A percentile compares a stretch with the other conserved stretches of the same genome.
phyloP scores from a whole-genome alignment of 495 filamentous ascomycete genomes.

The Neurospora africana region DNA sequence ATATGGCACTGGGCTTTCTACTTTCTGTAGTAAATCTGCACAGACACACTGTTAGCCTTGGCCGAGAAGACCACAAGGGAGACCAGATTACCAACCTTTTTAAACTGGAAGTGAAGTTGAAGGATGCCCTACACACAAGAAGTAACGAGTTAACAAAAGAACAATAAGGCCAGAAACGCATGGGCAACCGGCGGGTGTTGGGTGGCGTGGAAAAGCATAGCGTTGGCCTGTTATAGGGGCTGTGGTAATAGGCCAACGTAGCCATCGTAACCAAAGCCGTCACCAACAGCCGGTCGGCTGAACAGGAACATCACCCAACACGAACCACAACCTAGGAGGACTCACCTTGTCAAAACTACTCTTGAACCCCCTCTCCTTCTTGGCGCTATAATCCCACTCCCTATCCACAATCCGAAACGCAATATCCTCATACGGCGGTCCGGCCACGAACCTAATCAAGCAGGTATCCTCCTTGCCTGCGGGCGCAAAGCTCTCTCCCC shows the following conservation, averaged over 20 bases:
- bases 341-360: slow-evolving; percentile 96
- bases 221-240: background rate
- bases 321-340: slow-evolving; percentile 7
- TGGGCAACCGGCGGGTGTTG: background rate
- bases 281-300: slow-evolving; percentile 1
- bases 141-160: slow-evolving; percentile 14
- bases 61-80: background rate
- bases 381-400: slow-evolving; percentile 98
- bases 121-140: slow-evolving; percentile 62
- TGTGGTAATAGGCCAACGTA: slow-evolving; percentile 2
- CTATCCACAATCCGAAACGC: slow-evolving; percentile 97
- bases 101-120: slow-evolving; percentile 97
- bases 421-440: slow-evolving; percentile 92
- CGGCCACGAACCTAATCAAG: slow-evolving; percentile 89
- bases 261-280: background rate
- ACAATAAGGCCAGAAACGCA: background rate
- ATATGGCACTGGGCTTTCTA: slow-evolving; percentile 19
- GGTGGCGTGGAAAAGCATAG: background rate
- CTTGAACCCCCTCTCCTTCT: slow-evolving; percentile 87
- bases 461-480: slow-evolving; percentile 98
- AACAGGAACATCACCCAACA: slow-evolving; percentile 1
- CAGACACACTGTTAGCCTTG: slow-evolving; percentile 27
- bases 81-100: slow-evolving; percentile 44
- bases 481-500: slow-evolving; percentile 84
- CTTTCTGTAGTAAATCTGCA: slow-evolving; percentile 59